Evolutionary conservation across 2,329 filamentous ascomycete genomes (phyloP).

Genomic region (Botrytis tulipae): DNA sequence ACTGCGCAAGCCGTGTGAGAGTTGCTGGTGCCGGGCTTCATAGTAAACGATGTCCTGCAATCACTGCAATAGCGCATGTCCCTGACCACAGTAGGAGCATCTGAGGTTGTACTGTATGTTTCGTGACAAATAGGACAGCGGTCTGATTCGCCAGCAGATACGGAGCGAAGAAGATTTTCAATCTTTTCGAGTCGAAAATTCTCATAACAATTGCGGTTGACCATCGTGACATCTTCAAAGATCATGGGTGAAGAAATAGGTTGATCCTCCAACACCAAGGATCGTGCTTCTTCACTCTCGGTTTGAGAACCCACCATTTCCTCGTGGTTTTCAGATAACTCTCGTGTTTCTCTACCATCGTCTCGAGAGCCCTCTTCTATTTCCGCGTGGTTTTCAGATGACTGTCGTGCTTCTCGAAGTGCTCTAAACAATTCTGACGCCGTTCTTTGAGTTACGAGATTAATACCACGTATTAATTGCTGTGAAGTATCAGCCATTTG

Average conservation of each 20-base stretch:
- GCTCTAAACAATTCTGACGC: rapidly evolving
- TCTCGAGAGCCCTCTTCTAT: background rate
- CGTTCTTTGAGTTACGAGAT: background rate
- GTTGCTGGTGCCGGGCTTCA: background rate
- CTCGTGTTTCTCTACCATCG: background rate
- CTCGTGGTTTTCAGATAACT: background rate
- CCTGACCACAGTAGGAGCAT: background rate
- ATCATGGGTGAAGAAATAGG: background rate
- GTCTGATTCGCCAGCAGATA: background rate
- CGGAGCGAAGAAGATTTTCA: background rate
- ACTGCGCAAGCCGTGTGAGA: background rate
- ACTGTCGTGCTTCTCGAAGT: background rate
- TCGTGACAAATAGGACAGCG: background rate
- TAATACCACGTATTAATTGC: background rate
- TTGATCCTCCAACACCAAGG: background rate
- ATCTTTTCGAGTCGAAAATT: background rate
- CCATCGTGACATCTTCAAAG: background rate
- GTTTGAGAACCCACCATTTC: background rate
- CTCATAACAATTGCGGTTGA: background rate
- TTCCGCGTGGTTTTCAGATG: background rate
- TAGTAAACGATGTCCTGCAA: background rate
- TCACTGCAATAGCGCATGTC: background rate
- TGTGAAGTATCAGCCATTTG: background rate
- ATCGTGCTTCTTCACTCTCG: background rate
- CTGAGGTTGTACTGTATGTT: background rate